phyloP scores from a whole-genome alignment of 306 rosid species.

The Corylus heterophylla region DNA sequence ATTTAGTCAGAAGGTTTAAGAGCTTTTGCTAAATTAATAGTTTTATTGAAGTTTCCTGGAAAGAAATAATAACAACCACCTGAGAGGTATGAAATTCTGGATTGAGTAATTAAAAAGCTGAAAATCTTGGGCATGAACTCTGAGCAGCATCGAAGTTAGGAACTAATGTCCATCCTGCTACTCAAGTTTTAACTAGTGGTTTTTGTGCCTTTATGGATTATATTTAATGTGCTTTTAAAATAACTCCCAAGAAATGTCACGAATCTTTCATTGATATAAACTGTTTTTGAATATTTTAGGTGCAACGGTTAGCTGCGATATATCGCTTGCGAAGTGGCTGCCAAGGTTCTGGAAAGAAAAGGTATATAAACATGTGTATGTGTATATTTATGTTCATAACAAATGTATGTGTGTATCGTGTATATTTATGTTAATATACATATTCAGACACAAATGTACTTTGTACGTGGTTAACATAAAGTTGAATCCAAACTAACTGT shows the following conservation, averaged over 20 bases:
- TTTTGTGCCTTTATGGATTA: not conserved
- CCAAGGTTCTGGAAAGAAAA: slow-evolving; percentile 75
- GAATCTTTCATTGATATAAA: slow-evolving; percentile 7
- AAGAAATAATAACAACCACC: not conserved
- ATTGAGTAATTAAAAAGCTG: not conserved
- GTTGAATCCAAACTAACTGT: slow-evolving; percentile 20
- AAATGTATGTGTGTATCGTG: not conserved
- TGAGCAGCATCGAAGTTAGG: not conserved
- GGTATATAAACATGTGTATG: slow-evolving; percentile 33
- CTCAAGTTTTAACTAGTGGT: not conserved
- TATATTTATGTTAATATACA: not conserved
- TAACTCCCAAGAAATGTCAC: not conserved
- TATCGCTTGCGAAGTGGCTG: slow-evolving; percentile 67
- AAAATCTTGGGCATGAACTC: not conserved
- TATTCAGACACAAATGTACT: not conserved
- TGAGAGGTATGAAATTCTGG: not conserved
- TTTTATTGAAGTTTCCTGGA: not conserved
- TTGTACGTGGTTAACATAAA: not conserved
- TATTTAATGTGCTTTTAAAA: not conserved
- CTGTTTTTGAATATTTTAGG: slow-evolving; percentile 43
- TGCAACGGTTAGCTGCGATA: slow-evolving; percentile 72
- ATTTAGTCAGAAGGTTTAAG: not conserved
- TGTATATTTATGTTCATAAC: not conserved
- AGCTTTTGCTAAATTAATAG: not conserved
- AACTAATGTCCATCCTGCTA: not conserved